Evolutionary conservation across 2,329 filamentous ascomycete species (phyloP).

Genomic region (Fusarium dlaminii): DNA sequence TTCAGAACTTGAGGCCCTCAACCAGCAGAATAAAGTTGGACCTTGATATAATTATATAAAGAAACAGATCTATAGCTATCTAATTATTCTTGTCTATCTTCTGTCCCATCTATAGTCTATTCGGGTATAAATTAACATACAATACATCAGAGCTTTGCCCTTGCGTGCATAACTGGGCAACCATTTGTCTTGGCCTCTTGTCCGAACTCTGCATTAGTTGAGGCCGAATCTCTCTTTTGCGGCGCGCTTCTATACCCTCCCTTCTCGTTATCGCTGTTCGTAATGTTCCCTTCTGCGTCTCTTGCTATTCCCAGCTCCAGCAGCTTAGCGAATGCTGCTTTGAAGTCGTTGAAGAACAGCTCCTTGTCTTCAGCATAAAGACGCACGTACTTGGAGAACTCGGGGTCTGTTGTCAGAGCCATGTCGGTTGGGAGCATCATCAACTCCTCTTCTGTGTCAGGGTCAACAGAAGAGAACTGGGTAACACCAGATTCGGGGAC

Average conservation of each 20-base stretch:
- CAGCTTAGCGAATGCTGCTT: neutral
- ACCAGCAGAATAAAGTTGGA: too few relatives aligned
- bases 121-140: neutral
- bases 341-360: neutral
- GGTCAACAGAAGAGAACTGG: neutral
- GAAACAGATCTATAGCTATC: neutral
- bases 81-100: neutral
- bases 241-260: neutral
- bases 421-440: conserved; percentile 14
- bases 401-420: neutral
- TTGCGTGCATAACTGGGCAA: neutral
- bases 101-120: neutral
- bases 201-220: neutral
- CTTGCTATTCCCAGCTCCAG: neutral
- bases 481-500: neutral
- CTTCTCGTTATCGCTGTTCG: neutral
- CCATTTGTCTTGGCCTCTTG: neutral
- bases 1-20: neutral
- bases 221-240: neutral
- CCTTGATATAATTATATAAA: neutral
- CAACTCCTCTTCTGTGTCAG: conserved; percentile 6
- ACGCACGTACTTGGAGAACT: conserved; percentile 2
- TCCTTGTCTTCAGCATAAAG: neutral
- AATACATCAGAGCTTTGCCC: neutral
- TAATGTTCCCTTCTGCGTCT: neutral